phyloP scores from a whole-genome alignment of 139 green algal species.

The Dunaliella sp. region DNA sequence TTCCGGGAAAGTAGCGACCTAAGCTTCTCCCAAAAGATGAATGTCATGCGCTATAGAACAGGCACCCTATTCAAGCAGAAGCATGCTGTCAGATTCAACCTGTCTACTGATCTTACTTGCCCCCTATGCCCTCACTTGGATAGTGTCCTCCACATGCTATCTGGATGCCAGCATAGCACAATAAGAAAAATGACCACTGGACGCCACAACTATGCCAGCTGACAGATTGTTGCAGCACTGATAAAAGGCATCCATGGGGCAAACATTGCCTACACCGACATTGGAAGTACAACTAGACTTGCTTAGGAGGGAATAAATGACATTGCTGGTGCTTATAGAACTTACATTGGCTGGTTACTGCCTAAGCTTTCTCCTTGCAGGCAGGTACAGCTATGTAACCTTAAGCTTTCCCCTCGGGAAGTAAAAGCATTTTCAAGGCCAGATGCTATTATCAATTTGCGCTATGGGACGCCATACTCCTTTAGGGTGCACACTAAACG shows the following conservation, averaged over 20 bases:
- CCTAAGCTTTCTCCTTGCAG: too few relatives aligned
- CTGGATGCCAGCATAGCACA: not conserved
- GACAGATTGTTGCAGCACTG: not conserved
- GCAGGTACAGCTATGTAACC: too few relatives aligned
- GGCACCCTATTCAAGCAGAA: not conserved
- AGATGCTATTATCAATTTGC: too few relatives aligned
- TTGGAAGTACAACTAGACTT: not conserved
- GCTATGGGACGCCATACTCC: too few relatives aligned
- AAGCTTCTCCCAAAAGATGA: not conserved
- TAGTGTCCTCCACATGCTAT: not conserved
- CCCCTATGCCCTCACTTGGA: not conserved
- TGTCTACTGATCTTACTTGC: not conserved
- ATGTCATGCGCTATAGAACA: not conserved
- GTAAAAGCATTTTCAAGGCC: too few relatives aligned
- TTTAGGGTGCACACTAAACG: too few relatives aligned
- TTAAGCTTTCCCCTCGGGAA: too few relatives aligned
- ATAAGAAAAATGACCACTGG: not conserved
- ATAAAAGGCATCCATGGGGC: not conserved
- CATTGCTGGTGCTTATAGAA: too few relatives aligned
- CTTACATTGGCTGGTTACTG: too few relatives aligned
- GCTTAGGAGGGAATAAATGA: too few relatives aligned
- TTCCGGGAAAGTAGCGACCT: not conserved
- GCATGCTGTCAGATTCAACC: not conserved
- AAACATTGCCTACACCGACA: not conserved
- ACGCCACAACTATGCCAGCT: not conserved